Evolutionary conservation across 768 basidiomycete genomes (phyloP), one percentile per base, ranked within the genome.

Genomic region (Omphalotus guepiniiformis): DNA sequence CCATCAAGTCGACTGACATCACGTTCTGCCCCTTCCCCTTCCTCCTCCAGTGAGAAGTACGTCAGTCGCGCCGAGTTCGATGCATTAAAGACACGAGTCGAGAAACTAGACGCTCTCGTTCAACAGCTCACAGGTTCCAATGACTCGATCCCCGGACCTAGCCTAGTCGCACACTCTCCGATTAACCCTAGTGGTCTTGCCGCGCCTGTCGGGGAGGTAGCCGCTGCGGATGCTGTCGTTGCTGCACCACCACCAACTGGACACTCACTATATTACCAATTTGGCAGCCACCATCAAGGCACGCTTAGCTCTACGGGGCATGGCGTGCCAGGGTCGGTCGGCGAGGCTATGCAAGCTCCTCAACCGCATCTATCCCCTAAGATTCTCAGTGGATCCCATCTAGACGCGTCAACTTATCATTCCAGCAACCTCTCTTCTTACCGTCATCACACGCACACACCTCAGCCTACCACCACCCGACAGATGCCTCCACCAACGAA

Each of bases 1-100:
- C 23, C 12, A 46, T 46, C 25, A 32, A 46, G 44, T 44, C 35
- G 23, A 44, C 40, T 40, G 18, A 42, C 30, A 30, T 38, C 44
- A 36, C 44, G 44, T 46, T 46, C 44, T 46, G 44, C 44, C 38
- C 44, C 44, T 46, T 46, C 44, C 44, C 21, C 42, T 35, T 35
- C 44, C 28, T 46, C 35, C 30, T 46, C 25, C 34, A 85, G 84
- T 52, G 88, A 90, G 64, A 90, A 88, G 66, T 88, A 88, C 62
- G 86, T 89, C 48, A 83, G 82, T 29, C 76, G 87, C 18, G 68
- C 76, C 23, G 89, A 91, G 56, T 85, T 84, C 58, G 87, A 91
- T 39, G 82, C 85, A 35, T 78, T 92, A 56, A 85, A 79, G 58
- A 63, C 72, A 16, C 79, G 83, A 42, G 67, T 88, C 56, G 78